Evolutionary conservation across 306 rosid species (phyloP), one percentile per base, ranked within the genome.

Genomic region (Boehmeria nivea): DNA sequence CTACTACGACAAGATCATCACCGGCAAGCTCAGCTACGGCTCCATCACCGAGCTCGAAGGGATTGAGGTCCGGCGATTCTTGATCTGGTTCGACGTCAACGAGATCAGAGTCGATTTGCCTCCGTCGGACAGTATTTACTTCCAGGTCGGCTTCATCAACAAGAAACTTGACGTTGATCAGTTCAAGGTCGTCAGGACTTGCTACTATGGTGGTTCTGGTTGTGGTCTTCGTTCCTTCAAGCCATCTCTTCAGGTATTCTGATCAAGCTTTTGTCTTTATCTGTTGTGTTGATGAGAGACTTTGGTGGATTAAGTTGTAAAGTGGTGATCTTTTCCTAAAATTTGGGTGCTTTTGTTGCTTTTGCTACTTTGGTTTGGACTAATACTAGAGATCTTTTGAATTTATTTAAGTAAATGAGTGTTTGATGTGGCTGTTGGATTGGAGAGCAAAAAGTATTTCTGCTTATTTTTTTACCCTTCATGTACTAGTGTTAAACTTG

Each of bases 31-130:
- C 20, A 58, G 52, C 17, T 81, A 81, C 16, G 99, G 99, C 0
- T 86, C 96, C 37, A 87, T 93, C 64, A 64, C 88, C 2, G 62
- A 69, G 9, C 73, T 93, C 22, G 54, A 73, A n/a, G 99, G 99
- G 1, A 85, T 93, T 44, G 54, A 93, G 80, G 96, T 93, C 13
- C 83, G 77, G 55, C 68, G 81, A 4, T 26, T 93, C 34, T 72
- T 93, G 40, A 22, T 93, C 3, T 93, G 99, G 96, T 67, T 87
- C 54, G 71, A 72, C 49, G 94, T 93, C 0, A 86, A 79, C n/a
- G 90, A 93, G 85, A 93, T 93, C 81, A 71, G 75, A 51, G 95
- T 93, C 59, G 99, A 85, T 85, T 83, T 88, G 79, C 96, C 99
- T 12, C 94, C 99, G 3, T 77, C 96, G 0, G 64, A 68, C 28